Evolutionary conservation across 1,139 yeast genomes (phyloP).

Genomic region (Arxiozyma heterogenica): DNA sequence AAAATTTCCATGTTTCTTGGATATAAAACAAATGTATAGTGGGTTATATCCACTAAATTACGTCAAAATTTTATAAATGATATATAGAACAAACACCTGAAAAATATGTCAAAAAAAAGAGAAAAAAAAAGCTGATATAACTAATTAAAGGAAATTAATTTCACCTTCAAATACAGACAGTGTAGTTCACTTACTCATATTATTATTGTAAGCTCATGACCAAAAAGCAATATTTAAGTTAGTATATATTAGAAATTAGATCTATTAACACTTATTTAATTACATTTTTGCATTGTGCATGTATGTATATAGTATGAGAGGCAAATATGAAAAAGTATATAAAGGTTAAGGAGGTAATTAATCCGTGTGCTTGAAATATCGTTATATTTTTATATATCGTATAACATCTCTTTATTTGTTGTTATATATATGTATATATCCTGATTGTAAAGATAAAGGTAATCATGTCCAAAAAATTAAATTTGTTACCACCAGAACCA

Average conservation of each 20-base stretch:
- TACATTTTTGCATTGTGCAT: no score
- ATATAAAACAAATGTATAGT: no score
- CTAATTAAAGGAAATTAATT: background rate
- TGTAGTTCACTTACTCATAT: no score
- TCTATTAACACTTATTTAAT: no score
- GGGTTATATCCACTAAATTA: no score
- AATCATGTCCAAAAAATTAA: constrained; percentile 10
- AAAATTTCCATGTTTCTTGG: background rate
- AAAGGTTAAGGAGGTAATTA: no score
- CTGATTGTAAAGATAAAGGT: background rate
- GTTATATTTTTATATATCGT: background rate
- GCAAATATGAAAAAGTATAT: background rate
- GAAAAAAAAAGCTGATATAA: background rate
- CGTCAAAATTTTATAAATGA: background rate
- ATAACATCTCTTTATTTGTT: no score
- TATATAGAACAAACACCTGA: background rate
- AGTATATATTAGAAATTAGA: no score
- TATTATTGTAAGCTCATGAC: background rate
- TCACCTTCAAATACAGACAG: background rate
- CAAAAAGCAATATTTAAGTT: no score
- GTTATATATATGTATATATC: no score
- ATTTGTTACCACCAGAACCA: constrained; percentile 22
- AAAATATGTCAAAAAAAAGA: background rate
- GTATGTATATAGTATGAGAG: background rate
- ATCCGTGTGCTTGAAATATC: no score